Base-by-base conservation (phyloP, 2,329 filamentous ascomycete genomes). In the Septoria linicola region DNA sequence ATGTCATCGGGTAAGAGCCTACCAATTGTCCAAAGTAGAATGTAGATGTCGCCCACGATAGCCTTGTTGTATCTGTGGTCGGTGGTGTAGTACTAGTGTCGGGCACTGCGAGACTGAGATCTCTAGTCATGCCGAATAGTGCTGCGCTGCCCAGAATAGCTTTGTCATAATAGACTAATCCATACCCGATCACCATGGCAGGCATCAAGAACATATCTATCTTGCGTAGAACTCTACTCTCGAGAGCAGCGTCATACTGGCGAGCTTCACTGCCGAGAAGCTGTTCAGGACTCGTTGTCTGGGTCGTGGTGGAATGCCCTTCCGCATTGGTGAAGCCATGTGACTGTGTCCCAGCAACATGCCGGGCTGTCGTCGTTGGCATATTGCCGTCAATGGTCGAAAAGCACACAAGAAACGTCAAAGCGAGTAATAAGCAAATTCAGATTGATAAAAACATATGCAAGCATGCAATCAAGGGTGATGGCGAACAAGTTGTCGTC, bases 11-110 rank as follows among this genome's bases (percentile, higher is more conserved):
- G 41, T 66, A 73, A 53, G 75, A 71, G 1, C 70, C 70, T 19
- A 70, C 57, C 1, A 76, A 66, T 49, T 75, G 75, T 13, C 73
- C 73, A 54, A 76, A 73, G 56, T 76, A 76, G 57, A 76, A 76
- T 8, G 74, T 74, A 1, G 69, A 72, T 3, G 41, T 43, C 2
- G 41, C 27, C 41, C 41, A 43, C 19, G 41, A 43, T 14, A 43
- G 41, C 10, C 41, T 23, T 19, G 41, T 19, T 2, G 41, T 43
- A 20, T 43, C 41, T 8, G 30, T 25, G 10, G 27, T 34, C 7
- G 41, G 41, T 23, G 41, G 41, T 13, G 10, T 43, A 1, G 41
- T 43, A 16, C 27, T 43, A 5, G 16, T 43, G 27, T 43, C 41
- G 14, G 41, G 31, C 21, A 43, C 16, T 10, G 41, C 25, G 13